Base-by-base conservation (phyloP, 164 flowering plant genomes). In the Echeveria elegans region DNA sequence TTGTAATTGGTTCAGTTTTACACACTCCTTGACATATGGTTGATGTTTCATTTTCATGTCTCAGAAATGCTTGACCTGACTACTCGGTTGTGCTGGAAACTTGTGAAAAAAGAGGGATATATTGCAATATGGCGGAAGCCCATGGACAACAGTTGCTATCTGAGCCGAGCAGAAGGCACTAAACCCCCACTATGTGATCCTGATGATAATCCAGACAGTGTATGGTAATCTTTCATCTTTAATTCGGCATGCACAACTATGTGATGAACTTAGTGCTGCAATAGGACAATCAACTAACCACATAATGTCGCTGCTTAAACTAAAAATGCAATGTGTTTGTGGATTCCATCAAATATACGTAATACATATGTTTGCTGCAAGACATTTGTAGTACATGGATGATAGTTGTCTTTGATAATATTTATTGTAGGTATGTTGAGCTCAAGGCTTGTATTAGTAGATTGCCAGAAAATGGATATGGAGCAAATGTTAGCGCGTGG, bases 401-500 rank as follows among this genome's bases (percentile, higher is more conserved):
- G 32, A 26, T 1, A 56, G n/a, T 6, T 26, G 2, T 56, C n/a
- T 23, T 56, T 29, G 15, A 43, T 29, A 28, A 56, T 68, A 29
- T 36, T 68, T 11, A 31, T 68, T 16, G 61, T 64, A 95, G 99
- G 97, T 89, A 92, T 77, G 83, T 79, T 69, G 81, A 81, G 72
- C 74, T 92, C 76, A 90, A 88, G 75, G 77, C 96, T 59, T 95
- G 99, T 73, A 95, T 95, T 70, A 77, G 82, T 56, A 86, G 83
- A 43, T 79, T 95, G 40, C 97, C 97, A 63, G 97, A 90, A 64
- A 82, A 85, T 78, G 92, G 92, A 60, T 83, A 74, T 79, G 97
- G 94, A 72, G 79, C 82, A 65, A 87, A 88, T 74, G 67, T 89
- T 65, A 72, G 89, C n/a, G 60, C 69, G 19, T 95, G 99, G 99